Percentiles rank a stretch among this genome's conserved stretches.
phyloP scores from a whole-genome alignment of 331 rosid genomes.

The Pyracantha coccinea region DNA sequence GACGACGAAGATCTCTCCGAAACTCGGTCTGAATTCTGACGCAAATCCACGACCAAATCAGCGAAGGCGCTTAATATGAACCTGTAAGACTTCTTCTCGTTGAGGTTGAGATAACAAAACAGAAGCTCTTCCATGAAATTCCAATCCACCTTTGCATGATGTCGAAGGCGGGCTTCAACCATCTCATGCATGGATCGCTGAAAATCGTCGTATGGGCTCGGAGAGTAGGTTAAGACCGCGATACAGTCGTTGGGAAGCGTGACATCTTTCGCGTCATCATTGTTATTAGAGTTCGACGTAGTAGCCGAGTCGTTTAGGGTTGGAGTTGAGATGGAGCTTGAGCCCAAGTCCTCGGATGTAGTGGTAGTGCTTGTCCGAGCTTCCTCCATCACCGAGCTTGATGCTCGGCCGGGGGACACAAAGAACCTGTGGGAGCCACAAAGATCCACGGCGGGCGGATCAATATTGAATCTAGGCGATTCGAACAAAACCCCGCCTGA shows the following conservation, averaged over 20 bases:
- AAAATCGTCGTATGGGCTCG: slow-evolving; percentile 52
- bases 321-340: slow-evolving; percentile 26
- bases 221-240: slow-evolving; percentile 46
- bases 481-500: slow-evolving; percentile 18
- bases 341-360: slow-evolving; percentile 27
- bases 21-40: slow-evolving; percentile 15
- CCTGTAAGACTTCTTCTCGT: slow-evolving; percentile 53
- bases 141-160: slow-evolving; percentile 55
- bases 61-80: slow-evolving; percentile 62
- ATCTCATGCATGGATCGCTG: slow-evolving; percentile 51
- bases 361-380: slow-evolving; percentile 15
- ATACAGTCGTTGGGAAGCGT: slow-evolving; percentile 37
- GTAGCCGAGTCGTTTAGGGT: slow-evolving; percentile 11
- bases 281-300: neutral
- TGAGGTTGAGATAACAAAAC: slow-evolving; percentile 45
- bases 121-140: slow-evolving; percentile 75
- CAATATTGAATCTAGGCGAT: slow-evolving; percentile 21
- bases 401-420: slow-evolving; percentile 23
- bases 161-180: slow-evolving; percentile 37
- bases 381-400: slow-evolving; percentile 42
- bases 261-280: neutral
- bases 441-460: slow-evolving; percentile 23
- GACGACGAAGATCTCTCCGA: slow-evolving; percentile 11
- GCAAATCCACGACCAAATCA: slow-evolving; percentile 43
- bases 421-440: slow-evolving; percentile 44